phyloP scores from a whole-genome alignment of 352 stramenopile species.

The Phytophthora vignae region DNA sequence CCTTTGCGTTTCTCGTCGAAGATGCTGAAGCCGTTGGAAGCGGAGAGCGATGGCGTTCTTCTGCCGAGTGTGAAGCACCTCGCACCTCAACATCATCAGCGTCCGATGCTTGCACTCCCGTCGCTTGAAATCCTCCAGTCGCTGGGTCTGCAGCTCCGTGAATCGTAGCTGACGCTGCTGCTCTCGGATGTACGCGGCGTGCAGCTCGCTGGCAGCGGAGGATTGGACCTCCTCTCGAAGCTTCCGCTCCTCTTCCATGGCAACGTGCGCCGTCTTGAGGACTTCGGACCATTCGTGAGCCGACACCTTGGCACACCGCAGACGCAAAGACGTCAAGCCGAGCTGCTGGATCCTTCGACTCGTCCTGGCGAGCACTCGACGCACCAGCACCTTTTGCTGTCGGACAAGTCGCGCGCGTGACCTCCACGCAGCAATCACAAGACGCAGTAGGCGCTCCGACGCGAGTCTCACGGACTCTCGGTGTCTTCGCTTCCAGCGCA shows the following conservation, averaged over 20 bases:
- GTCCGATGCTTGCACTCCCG: conserved; percentile 21
- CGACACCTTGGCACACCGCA: conserved; percentile 43
- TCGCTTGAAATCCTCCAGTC: conserved; percentile 22
- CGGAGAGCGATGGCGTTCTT: conserved; percentile 28
- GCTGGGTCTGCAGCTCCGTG: conserved; percentile 26
- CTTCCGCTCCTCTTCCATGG: conserved; percentile 57
- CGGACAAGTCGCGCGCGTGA: neutral
- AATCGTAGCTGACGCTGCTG: conserved; percentile 32
- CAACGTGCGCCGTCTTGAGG: conserved; percentile 44
- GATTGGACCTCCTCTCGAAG: conserved; percentile 48
- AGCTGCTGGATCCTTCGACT: conserved; percentile 14
- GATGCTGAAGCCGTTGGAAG: conserved; percentile 30
- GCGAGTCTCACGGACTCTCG: conserved; percentile 1
- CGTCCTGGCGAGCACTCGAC: conserved; percentile 23
- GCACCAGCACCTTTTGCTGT: conserved; percentile 13
- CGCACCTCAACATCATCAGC: conserved; percentile 30
- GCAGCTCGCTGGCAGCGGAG: conserved; percentile 41
- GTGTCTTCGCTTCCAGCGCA: conserved; percentile 19
- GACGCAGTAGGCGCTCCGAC: conserved; percentile 8
- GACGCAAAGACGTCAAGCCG: conserved; percentile 34
- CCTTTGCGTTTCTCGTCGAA: conserved; percentile 5
- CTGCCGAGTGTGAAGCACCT: conserved; percentile 13
- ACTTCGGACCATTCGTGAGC: conserved; percentile 49
- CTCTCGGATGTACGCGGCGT: conserved; percentile 33
- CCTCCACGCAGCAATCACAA: conserved; percentile 13